Percentiles rank a stretch among this genome's conserved stretches.
Conservation (phyloP, 805 yeast species). For the Starmerella sp. region DNA sequence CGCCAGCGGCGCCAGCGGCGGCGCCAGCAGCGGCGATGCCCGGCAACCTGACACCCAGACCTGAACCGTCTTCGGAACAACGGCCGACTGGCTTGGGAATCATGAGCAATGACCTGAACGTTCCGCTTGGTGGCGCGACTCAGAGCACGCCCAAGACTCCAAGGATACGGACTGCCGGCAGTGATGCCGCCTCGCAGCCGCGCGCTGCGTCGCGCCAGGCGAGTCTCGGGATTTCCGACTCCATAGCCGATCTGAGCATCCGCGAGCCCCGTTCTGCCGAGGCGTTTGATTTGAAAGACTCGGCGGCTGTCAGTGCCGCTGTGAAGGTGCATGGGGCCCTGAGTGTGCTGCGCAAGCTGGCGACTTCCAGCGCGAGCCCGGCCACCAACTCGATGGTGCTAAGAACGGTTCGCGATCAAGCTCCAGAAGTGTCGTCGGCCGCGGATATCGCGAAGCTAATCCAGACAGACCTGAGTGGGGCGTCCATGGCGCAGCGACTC, state of each 20-base stretch:
- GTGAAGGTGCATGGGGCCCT: not conserved
- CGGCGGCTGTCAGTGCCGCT: not conserved
- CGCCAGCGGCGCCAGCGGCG: not conserved
- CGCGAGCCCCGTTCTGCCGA: not conserved
- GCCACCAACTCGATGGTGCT: not conserved
- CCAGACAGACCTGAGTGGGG: conserved; percentile 1
- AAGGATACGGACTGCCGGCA: not conserved
- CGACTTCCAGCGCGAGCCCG: not conserved
- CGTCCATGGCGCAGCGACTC: conserved; percentile 4
- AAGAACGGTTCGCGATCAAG: not conserved
- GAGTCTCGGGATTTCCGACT: not conserved
- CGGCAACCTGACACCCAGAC: not conserved
- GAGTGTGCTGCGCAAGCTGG: not conserved
- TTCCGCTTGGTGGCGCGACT: not conserved
- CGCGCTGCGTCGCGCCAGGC: not conserved
- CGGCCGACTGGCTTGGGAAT: not conserved
- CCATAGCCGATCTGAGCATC: conserved; percentile 7
- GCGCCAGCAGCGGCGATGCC: not conserved
- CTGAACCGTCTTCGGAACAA: not conserved
- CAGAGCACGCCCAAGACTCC: not conserved
- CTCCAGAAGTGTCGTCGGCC: not conserved
- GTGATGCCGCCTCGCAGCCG: not conserved
- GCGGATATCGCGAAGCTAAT: not conserved
- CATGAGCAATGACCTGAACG: not conserved
- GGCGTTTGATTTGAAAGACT: not conserved